These are phyloP conservation scores for Musa schizocarpa DNA, from an alignment of 176 grass and related monocot species.

Conservation along the genomic window DNA sequence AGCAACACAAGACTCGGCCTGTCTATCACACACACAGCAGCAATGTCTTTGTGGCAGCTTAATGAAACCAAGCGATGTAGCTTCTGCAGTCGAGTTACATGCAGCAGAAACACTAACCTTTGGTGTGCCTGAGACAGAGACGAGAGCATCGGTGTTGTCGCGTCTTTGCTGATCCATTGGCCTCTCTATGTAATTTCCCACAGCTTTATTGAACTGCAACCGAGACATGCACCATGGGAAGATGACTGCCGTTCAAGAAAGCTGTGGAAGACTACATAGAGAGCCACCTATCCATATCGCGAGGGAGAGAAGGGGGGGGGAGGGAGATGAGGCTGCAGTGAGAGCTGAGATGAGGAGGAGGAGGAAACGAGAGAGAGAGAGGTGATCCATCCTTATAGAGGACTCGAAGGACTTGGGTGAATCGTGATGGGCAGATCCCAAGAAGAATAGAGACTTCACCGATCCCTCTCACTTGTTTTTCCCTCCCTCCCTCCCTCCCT, in stretches of 20 bases:
- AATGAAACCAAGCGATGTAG: no score
- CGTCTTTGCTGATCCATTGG: neutral
- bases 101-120: no score
- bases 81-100: no score
- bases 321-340: neutral
- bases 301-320: neutral
- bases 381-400: constrained; percentile 5
- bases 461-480: neutral
- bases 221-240: neutral
- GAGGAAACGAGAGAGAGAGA: neutral
- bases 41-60: no score
- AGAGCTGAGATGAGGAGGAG: neutral
- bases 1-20: neutral
- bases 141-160: no score
- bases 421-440: no score
- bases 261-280: constrained; percentile 12
- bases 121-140: no score
- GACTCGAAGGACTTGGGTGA: no score
- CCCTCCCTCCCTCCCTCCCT: no score
- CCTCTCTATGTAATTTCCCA: constrained; percentile 1
- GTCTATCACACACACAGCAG: no score
- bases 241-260: constrained; percentile 8
- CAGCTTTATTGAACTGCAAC: constrained; percentile 3
- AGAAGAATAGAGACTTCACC: neutral
- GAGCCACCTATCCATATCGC: neutral